Percentiles rank a stretch among this genome's conserved stretches.
Evolutionary conservation across 2,329 filamentous ascomycete species (phyloP).

Genomic region (Penicillium sp.): DNA sequence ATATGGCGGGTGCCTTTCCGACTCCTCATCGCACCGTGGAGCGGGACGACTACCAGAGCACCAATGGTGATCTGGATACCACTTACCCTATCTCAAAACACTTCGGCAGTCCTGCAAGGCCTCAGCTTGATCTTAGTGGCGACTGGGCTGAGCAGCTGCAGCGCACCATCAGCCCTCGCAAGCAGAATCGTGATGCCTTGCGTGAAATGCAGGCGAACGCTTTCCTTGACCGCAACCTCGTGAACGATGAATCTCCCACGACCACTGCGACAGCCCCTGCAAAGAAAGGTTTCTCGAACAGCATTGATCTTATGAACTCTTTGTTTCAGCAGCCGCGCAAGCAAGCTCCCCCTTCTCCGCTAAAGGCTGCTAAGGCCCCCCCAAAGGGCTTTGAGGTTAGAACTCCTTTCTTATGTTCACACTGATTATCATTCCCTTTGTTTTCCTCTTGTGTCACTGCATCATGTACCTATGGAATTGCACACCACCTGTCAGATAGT

Average conservation of each 20-base stretch:
- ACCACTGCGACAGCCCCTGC: constrained; percentile 22
- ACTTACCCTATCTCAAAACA: constrained; percentile 34
- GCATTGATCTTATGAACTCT: constrained; percentile 95
- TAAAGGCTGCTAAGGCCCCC: constrained; percentile 58
- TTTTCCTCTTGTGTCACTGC: constrained; percentile 46
- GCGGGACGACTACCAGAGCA: constrained; percentile 58
- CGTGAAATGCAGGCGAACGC: constrained; percentile 63
- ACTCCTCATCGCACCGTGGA: constrained; percentile 74
- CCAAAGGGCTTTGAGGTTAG: constrained; percentile 84
- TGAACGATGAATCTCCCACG: constrained; percentile 35
- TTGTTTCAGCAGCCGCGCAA: constrained; percentile 70
- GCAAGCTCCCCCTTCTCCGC: constrained; percentile 47
- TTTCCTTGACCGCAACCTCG: constrained; percentile 50
- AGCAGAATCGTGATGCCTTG: constrained; percentile 78
- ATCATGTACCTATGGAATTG: constrained; percentile 24
- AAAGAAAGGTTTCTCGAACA: constrained; percentile 72
- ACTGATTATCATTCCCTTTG: constrained; percentile 36
- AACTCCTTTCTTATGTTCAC: constrained; percentile 44
- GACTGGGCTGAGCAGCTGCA: constrained; percentile 94
- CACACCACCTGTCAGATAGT: constrained; percentile 27
- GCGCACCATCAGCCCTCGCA: constrained; percentile 89
- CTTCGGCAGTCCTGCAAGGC: constrained; percentile 55
- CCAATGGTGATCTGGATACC: constrained; percentile 50
- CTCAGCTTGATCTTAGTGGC: constrained; percentile 61
- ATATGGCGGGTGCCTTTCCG: constrained; percentile 76